Conservation (phyloP, 192 early-diverging fungal genomes). For the Coemansia sp. region DNA sequence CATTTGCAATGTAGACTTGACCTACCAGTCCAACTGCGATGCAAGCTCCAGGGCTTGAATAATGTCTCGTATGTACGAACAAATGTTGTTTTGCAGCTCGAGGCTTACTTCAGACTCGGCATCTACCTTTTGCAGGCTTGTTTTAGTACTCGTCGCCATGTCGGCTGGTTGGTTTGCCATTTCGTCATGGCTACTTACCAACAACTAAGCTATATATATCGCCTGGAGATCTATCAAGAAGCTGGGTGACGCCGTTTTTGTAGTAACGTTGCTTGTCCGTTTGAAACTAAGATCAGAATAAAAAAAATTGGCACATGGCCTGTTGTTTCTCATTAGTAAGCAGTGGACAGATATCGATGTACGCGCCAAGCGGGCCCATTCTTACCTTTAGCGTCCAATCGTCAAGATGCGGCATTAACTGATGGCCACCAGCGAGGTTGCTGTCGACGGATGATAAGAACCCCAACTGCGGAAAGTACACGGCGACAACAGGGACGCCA, state of each 20-base stretch:
- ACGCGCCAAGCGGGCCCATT: not conserved
- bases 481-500: conserved; percentile 35
- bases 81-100: conserved; percentile 66
- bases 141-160: not conserved
- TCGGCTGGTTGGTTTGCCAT: not conserved
- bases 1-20: not conserved
- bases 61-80: conserved; percentile 62
- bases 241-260: conserved; percentile 48
- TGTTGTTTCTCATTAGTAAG: not conserved
- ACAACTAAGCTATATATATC: conserved; percentile 86
- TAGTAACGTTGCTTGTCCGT: conserved; percentile 52
- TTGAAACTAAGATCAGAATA: conserved; percentile 33
- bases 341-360: not conserved
- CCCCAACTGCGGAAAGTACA: conserved; percentile 54
- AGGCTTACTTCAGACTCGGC: conserved; percentile 85
- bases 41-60: conserved; percentile 57
- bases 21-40: conserved; percentile 61
- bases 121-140: conserved; percentile 51
- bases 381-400: conserved; percentile 38
- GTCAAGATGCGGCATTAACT: not conserved
- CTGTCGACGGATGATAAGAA: conserved; percentile 48
- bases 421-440: conserved; percentile 2
- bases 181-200: conserved; percentile 43
- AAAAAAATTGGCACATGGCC: not conserved
- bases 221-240: conserved; percentile 77